Conservation (phyloP, 2,329 filamentous ascomycete species). For the Metarhizium anisopliae region DNA sequence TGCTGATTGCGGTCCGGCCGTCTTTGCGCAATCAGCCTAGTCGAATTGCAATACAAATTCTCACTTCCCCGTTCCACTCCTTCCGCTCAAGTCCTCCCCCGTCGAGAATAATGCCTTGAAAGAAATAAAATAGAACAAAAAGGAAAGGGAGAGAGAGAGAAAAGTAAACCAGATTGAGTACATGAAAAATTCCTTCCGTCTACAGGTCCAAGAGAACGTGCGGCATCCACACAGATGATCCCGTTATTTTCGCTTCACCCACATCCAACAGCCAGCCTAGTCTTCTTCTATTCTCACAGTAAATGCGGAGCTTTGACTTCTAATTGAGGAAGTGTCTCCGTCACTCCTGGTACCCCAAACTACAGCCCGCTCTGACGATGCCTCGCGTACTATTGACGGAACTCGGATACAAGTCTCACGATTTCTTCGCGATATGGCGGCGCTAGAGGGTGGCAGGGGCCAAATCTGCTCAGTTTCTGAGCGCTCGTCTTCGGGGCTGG, state of each 20-base stretch:
- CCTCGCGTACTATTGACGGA: conserved; percentile 9
- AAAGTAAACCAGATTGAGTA: too few species aligned
- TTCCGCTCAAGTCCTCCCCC: too few species aligned
- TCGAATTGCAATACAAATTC: too few species aligned
- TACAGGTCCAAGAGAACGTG: background rate
- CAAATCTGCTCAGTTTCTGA: conserved; percentile 6
- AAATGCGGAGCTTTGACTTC: conserved; percentile 10
- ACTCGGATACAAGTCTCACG: conserved; percentile 5
- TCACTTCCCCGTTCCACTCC: too few species aligned
- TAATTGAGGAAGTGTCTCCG: conserved; percentile 8
- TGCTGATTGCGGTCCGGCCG: too few species aligned
- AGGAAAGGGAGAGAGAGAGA: too few species aligned
- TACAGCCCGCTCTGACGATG: background rate
- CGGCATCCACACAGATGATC: background rate
- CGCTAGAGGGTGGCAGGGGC: conserved; percentile 2
- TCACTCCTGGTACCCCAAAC: background rate
- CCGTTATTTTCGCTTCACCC: background rate
- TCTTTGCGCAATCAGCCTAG: too few species aligned
- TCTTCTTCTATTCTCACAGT: conserved; percentile 10
- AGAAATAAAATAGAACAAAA: too few species aligned
- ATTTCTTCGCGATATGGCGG: background rate
- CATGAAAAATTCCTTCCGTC: too few species aligned
- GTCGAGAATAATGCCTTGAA: too few species aligned
- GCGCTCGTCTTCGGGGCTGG: background rate
- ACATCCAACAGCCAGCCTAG: background rate